Evolutionary conservation across 208 protist genomes (phyloP), one percentile per base, ranked within the genome.

Genomic region (Leishmania arabica): DNA sequence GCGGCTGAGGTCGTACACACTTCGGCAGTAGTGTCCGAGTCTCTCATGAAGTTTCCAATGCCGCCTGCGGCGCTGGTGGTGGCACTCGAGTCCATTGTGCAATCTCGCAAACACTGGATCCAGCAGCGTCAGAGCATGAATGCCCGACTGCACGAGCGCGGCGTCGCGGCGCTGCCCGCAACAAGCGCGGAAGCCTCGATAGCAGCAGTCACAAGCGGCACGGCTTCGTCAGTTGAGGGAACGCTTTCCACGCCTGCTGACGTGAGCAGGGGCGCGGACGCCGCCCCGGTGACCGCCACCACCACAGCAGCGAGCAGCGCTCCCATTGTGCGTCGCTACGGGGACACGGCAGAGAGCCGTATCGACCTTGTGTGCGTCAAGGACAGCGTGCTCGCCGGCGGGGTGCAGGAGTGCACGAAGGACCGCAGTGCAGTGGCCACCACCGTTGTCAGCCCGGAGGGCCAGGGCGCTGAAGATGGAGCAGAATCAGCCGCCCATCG

Each of bases 301-400:
- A 62, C 56, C 45, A 62, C 56, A 40, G 51, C 47, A 17, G 49
- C 76, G 27, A 54, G 21, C 17, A 64, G 51, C 56, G 31, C 80
- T 5, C 82, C 71, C 21, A 79, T 84, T 11, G 77, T 93, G 13
- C 84, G 89, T 27, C 86, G 87, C 83, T 91, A 90, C 68, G 86
- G 89, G 0, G 79, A 82, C 49, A 81, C 86, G 37, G 62, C 88
- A 21, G 87, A 93, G 73, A 87, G 54, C 27, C 90, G 92, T 60
- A 85, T 94, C 42, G 92, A 96, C 72, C 83, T 96, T 15, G 86
- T 94, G 34, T 94, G 92, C 79, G 84, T 91, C 17, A 47, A 66
- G 42, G 83, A 79, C 7, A 64, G 76, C 27, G 88, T 96, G 74
- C 72, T 92, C 13, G 85, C n/a, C 6, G 24, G 27, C 21, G 92